These are phyloP conservation scores for Umbelopsis ramanniana DNA, from an alignment of 192 early-diverging fungal genomes.

Conservation along the genomic window DNA sequence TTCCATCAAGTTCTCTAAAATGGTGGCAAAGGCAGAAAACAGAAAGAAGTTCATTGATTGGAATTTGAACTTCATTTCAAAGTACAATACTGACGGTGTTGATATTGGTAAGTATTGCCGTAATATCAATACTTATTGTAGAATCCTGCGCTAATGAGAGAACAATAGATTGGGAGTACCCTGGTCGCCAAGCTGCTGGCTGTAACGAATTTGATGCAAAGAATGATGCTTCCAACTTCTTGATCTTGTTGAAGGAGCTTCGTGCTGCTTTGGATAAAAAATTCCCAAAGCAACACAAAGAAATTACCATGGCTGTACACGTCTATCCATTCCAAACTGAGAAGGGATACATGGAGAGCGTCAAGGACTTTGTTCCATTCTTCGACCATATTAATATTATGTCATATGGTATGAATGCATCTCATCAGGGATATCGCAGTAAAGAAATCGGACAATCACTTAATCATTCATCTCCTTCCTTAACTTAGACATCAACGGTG, in stretches of 20 bases:
- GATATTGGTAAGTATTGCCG: constrained; percentile 49
- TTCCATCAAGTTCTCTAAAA: constrained; percentile 62
- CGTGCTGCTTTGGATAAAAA: constrained; percentile 46
- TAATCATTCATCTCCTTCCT: neutral
- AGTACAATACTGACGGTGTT: constrained; percentile 65
- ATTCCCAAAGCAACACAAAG: constrained; percentile 48
- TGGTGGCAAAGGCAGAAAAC: constrained; percentile 51
- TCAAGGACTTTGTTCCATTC: constrained; percentile 52
- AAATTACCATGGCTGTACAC: constrained; percentile 65
- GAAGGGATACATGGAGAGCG: constrained; percentile 47
- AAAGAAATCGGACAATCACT: neutral
- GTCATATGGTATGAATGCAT: constrained; percentile 64
- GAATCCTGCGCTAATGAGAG: constrained; percentile 29
- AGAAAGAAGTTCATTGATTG: constrained; percentile 63
- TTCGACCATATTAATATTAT: constrained; percentile 71
- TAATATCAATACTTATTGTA: constrained; percentile 16
- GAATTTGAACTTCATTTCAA: constrained; percentile 55
- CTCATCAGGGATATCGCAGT: neutral
- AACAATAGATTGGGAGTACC: constrained; percentile 66
- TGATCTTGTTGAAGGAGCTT: constrained; percentile 57
- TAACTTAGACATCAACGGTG: constrained; percentile 48
- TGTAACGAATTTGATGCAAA: constrained; percentile 52
- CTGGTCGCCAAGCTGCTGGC: constrained; percentile 56
- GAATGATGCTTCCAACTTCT: constrained; percentile 63
- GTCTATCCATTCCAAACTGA: constrained; percentile 59